These are phyloP conservation scores for Hepatocystis sp. DNA, from an alignment of 169 alveolate species.

Conservation along the genomic window DNA sequence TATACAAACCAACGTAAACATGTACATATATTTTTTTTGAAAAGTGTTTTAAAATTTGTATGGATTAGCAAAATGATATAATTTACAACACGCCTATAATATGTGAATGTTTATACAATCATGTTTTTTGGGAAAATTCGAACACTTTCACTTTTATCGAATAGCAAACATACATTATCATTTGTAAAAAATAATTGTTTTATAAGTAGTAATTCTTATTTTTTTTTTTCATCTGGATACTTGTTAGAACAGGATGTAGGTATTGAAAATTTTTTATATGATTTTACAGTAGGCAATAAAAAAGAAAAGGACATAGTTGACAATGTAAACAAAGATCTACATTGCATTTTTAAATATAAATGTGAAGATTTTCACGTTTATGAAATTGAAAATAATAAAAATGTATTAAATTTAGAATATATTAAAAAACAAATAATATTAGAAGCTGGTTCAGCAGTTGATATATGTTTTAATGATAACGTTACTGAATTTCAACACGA, in stretches of 20 bases:
- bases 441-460: not conserved
- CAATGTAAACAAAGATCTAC: conserved; percentile 4
- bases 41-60: too few species aligned
- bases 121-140: conserved; percentile 5
- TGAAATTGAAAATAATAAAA: conserved; percentile 51
- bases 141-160: conserved; percentile 10
- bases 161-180: not conserved
- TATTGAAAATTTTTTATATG: conserved; percentile 41
- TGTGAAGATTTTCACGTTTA: conserved; percentile 77
- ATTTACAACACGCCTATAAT: too few species aligned
- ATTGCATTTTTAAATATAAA: conserved; percentile 66
- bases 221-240: conserved; percentile 17
- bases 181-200: conserved; percentile 5
- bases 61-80: not conserved
- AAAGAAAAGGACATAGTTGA: conserved; percentile 4
- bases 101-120: not conserved
- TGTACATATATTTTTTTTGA: not conserved
- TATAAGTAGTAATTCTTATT: too few species aligned
- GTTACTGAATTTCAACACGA: too few species aligned
- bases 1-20: not conserved
- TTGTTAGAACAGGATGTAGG: conserved; percentile 71
- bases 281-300: conserved; percentile 15
- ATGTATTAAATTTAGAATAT: conserved; percentile 40
- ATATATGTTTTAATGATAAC: too few species aligned
- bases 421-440: conserved; percentile 3